Base-by-base conservation (phyloP, 2,329 filamentous ascomycete species). In the Fusarium sterilihyphosum region DNA sequence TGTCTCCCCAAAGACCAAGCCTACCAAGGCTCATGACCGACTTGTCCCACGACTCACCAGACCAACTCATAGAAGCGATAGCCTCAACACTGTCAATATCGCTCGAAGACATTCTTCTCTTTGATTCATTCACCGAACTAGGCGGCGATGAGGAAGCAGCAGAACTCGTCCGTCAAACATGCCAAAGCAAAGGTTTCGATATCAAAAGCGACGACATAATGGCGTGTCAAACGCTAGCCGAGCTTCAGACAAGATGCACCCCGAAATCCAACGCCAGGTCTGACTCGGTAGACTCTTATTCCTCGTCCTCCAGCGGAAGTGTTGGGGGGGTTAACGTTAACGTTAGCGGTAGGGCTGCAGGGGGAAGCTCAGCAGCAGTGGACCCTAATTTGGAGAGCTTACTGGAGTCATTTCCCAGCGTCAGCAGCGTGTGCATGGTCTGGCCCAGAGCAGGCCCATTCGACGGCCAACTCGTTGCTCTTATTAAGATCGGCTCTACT, bases 371-470 rank as follows among this genome's bases (percentile, higher is more conserved):
- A 60, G 71, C 61, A 60, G 71, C 71, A 10, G 56, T 74, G 35
- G 67, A 62, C 26, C 65, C 70, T 47, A 71, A 75, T 40, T 62
- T 81, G 24, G 85, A 87, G 69, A 78, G 83, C 54, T 80, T 85
- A 18, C 77, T 88, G 5, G 81, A 79, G 40, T 81, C 82, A 24
- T 84, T 83, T 35, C 81, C 79, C 31, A 81, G 82, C 26, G 82
- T 88, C 20, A 82, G 81, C 33, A 82, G 80, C 67, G 83, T 84
- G 20, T 84, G 82, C 47, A 78, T 87, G 20, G 80, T 88, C 29
- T 83, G 80, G 37, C 87, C 87, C 24, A 85, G 83, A 65, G 86
- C 87, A 16, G 87, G 87, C 14, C 82, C 85, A 20, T 85, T 89
- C 53, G 86, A 89, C 70, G 86, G 84, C 20, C 86, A 85, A 68